These are phyloP conservation scores for Prunus davidiana DNA, from an alignment of 306 rosid species.

Conservation along the genomic window DNA sequence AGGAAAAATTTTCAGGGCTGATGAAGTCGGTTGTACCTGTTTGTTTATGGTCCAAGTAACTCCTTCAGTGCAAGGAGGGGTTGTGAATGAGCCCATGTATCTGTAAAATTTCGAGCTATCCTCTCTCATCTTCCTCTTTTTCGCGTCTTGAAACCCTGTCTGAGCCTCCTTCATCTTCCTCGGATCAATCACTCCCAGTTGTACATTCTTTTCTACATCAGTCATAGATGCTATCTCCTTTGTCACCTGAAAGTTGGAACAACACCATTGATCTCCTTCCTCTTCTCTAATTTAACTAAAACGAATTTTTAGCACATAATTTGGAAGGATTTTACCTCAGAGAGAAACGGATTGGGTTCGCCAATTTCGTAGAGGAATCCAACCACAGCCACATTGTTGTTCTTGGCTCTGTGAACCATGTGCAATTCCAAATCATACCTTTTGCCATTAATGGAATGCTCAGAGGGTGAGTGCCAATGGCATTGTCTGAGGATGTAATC, in stretches of 20 bases:
- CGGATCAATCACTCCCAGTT: conserved; percentile 53
- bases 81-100: conserved; percentile 72
- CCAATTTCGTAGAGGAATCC: conserved; percentile 57
- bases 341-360: conserved; percentile 39
- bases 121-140: neutral
- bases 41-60: conserved; percentile 66
- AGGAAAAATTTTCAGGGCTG: neutral
- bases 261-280: neutral
- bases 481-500: conserved; percentile 49
- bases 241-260: conserved; percentile 37
- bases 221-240: conserved; percentile 26
- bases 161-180: conserved; percentile 38
- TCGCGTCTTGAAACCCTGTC: neutral
- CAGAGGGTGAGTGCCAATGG: conserved; percentile 87
- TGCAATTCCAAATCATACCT: conserved; percentile 74
- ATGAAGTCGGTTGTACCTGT: conserved; percentile 34
- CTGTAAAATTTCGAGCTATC: conserved; percentile 51
- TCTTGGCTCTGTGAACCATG: conserved; percentile 52
- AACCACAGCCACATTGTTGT: conserved; percentile 44
- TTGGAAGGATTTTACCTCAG: conserved; percentile 35
- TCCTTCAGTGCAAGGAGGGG: conserved; percentile 77
- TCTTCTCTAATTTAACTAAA: neutral
- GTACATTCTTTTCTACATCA: conserved; percentile 24
- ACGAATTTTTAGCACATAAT: neutral
- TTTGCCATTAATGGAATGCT: conserved; percentile 65